Evolutionary conservation across 768 basidiomycete genomes (phyloP).

Genomic region (Chalciporus piperatus): DNA sequence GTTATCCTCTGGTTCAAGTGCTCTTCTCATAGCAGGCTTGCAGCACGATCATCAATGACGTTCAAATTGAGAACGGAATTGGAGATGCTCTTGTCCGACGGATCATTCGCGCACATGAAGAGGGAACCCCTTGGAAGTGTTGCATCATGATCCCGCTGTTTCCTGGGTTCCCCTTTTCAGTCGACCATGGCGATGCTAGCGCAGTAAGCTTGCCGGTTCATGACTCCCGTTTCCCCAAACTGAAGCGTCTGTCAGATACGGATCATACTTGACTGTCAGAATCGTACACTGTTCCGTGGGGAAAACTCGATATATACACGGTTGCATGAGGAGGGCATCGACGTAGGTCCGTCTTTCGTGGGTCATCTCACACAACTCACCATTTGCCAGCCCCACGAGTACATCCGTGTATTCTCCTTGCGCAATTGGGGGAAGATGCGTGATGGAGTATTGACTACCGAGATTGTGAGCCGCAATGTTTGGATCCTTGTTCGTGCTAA

Average conservation of each 20-base stretch:
- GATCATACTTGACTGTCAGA: conserved; percentile 94
- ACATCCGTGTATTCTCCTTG: conserved; percentile 87
- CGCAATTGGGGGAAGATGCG: conserved; percentile 93
- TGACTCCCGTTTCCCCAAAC: neutral
- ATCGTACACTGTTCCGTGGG: conserved; percentile 82
- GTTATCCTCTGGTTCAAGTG: neutral
- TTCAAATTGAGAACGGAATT: conserved; percentile 87
- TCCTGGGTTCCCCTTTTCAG: conserved; percentile 90
- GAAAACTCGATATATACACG: conserved; percentile 89
- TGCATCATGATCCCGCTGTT: conserved; percentile 89
- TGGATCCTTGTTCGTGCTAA: conserved; percentile 8
- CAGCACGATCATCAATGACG: conserved; percentile 81
- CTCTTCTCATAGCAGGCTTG: neutral
- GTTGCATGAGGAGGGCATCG: conserved; percentile 81
- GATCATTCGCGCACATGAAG: conserved; percentile 82
- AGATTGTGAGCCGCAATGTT: conserved; percentile 54
- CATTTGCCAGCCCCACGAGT: conserved; percentile 76
- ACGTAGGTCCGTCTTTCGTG: conserved; percentile 46
- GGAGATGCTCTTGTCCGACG: conserved; percentile 92
- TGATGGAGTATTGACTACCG: conserved; percentile 80
- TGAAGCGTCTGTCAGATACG: conserved; percentile 57
- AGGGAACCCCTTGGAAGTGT: conserved; percentile 84
- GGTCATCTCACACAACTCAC: neutral
- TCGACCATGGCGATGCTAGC: conserved; percentile 91
- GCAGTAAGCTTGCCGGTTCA: conserved; percentile 52